Evolutionary conservation across 208 protist species (phyloP), one percentile per base, ranked within the genome.

Genomic region (Phytomonas sp.): DNA sequence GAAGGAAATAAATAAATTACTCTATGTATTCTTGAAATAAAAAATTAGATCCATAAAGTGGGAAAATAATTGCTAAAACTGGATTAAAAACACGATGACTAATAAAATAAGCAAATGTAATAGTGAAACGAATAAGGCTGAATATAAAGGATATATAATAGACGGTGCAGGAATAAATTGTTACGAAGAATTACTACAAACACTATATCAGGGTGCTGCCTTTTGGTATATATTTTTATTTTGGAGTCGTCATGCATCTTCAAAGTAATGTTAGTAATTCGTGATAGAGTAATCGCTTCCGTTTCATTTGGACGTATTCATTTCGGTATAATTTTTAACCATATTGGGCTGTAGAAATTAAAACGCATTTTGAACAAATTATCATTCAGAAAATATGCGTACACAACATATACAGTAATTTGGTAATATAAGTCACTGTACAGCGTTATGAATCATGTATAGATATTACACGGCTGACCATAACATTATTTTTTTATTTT

Each of bases 31-130:
- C 42, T 26, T 34, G 29, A 42, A 73, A 63, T 66, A 32, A 45
- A 72, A 74, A 74, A 33, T 63, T 14, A 76, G 31, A 69, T 33
- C 60, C 49, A 76, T 56, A 56, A 56, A 56, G 19, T 56, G 45
- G 45, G 26, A 56, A 56, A 56, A 56, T 26, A 19, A 5, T 56
- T 56, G 5, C 26, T 56, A 4, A 56, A 56, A 26, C 19, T 26
- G 23, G 19, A 56, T 26, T 56, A 10, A 26, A 26, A 56, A 56
- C 6, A 26, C 23, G 8, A 23, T 7, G 45, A 49, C 45, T 19
- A 56, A 56, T 19, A 26, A 56, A 26, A 26, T 56, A 56, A 6
- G 16, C 45, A 26, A 5, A 56, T 56, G 45, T 6, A 56, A 56
- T 56, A 56, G 19, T 23, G 45, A 56, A 56, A 56, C 7, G 6